phyloP scores from a whole-genome alignment of 768 basidiomycete genomes.

The Panellus pusillus region DNA sequence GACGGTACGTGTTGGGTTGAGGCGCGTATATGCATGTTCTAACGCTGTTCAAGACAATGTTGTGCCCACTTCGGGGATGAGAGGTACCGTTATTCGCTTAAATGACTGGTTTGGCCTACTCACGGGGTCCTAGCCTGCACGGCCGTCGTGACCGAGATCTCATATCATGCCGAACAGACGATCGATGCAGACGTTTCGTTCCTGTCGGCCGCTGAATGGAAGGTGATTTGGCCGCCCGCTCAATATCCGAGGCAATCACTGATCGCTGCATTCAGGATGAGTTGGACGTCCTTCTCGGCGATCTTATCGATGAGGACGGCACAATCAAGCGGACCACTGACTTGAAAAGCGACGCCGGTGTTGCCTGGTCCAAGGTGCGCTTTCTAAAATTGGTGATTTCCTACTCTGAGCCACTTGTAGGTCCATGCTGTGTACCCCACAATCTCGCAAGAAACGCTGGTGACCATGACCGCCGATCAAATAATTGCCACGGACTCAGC shows the following conservation, averaged over 20 bases:
- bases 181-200: slow-evolving; percentile 64
- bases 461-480: slow-evolving; percentile 49
- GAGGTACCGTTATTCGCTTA: slow-evolving; percentile 36
- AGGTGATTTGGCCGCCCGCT: slow-evolving; percentile 22
- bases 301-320: slow-evolving; percentile 61
- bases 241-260: background rate
- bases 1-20: slow-evolving; percentile 39
- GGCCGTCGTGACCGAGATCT: slow-evolving; percentile 63
- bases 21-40: background rate
- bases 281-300: slow-evolving; percentile 51
- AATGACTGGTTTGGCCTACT: background rate
- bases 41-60: slow-evolving; percentile 45
- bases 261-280: slow-evolving; percentile 30
- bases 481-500: slow-evolving; percentile 47
- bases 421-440: slow-evolving; percentile 63
- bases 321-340: slow-evolving; percentile 52
- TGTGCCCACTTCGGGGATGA: slow-evolving; percentile 68
- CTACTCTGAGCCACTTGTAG: slow-evolving; percentile 28
- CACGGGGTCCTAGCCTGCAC: slow-evolving; percentile 51
- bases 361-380: slow-evolving; percentile 60
- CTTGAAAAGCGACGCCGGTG: slow-evolving; percentile 57
- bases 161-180: slow-evolving; percentile 52
- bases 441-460: slow-evolving; percentile 47
- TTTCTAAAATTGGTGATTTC: background rate
- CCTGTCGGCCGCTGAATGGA: slow-evolving; percentile 56